Percentiles rank a stretch among this genome's conserved stretches.
phyloP scores from a whole-genome alignment of 2,329 filamentous ascomycete species.

The Cercospora beticola region DNA sequence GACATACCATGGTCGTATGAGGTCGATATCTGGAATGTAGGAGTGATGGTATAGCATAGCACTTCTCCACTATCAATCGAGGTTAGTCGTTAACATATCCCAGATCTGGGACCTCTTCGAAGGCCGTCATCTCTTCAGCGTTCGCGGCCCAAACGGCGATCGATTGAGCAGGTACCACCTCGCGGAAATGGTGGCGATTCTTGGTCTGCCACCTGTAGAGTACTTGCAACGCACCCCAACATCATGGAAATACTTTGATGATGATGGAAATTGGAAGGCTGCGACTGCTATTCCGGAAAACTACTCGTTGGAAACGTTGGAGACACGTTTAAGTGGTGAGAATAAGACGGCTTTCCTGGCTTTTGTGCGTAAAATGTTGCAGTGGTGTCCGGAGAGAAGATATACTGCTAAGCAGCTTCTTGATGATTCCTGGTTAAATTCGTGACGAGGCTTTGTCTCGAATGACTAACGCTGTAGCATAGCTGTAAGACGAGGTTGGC shows the following conservation, averaged over 20 bases:
- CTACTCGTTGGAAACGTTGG: conserved; percentile 30
- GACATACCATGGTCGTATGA: conserved; percentile 37
- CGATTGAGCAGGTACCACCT: conserved; percentile 28
- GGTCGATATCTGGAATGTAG: conserved; percentile 43
- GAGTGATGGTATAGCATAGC: conserved; percentile 40
- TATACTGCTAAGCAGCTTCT: neutral
- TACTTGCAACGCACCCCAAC: conserved; percentile 25
- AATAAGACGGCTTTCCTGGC: conserved; percentile 34
- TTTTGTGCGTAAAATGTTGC: conserved; percentile 40
- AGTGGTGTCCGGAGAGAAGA: conserved; percentile 37
- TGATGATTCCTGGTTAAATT: neutral
- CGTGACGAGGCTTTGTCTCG: neutral
- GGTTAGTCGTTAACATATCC: neutral
- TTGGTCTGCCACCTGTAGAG: conserved; percentile 32
- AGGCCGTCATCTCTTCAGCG: conserved; percentile 36
- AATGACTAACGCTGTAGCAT: no score
- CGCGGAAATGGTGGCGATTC: conserved; percentile 31
- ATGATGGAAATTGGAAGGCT: conserved; percentile 35
- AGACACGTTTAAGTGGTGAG: conserved; percentile 24
- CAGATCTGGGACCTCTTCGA: conserved; percentile 42
- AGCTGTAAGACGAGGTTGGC: no score
- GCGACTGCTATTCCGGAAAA: conserved; percentile 33
- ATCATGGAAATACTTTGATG: conserved; percentile 3
- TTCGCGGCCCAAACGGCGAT: conserved; percentile 23
- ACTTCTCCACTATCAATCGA: no score